Percentiles rank a stretch among this genome's conserved stretches.
Conservation (phyloP, 1,139 yeast genomes). For the Pichia cactophila region DNA sequence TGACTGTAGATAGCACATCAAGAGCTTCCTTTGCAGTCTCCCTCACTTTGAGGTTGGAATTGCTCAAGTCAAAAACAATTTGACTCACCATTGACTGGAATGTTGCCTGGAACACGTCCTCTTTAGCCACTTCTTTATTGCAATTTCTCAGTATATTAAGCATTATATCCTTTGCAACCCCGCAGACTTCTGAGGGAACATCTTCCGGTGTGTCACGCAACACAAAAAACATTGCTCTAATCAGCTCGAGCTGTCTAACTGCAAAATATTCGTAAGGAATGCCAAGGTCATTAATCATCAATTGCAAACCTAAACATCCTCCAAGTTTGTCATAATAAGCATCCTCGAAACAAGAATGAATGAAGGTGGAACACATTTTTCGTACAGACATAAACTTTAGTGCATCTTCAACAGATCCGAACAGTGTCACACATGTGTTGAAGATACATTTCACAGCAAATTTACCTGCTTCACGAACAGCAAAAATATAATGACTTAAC, state of each 20-base stretch:
- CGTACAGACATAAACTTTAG: slow-evolving; percentile 69
- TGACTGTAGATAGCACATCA: slow-evolving; percentile 57
- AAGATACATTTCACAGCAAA: slow-evolving; percentile 57
- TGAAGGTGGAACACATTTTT: slow-evolving; percentile 69
- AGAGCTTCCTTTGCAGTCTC: slow-evolving; percentile 74
- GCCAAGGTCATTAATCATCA: slow-evolving; percentile 59
- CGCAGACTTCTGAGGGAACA: slow-evolving; percentile 74
- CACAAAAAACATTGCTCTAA: slow-evolving; percentile 82
- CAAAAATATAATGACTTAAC: slow-evolving; percentile 65
- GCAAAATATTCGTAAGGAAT: slow-evolving; percentile 70
- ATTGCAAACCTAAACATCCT: slow-evolving; percentile 75
- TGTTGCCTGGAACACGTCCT: slow-evolving; percentile 60
- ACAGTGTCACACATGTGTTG: slow-evolving; percentile 54
- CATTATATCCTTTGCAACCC: slow-evolving; percentile 61
- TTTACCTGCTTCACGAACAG: slow-evolving; percentile 66
- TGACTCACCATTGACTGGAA: slow-evolving; percentile 80
- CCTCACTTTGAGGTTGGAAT: slow-evolving; percentile 77
- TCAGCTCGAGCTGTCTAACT: slow-evolving; percentile 73
- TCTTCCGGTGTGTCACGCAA: slow-evolving; percentile 85
- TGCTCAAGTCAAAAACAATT: slow-evolving; percentile 84
- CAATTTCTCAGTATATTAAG: slow-evolving; percentile 58
- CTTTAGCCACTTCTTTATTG: slow-evolving; percentile 51
- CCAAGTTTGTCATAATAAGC: slow-evolving; percentile 80
- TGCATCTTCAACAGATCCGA: slow-evolving; percentile 61
- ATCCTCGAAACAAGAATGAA: slow-evolving; percentile 89